These are phyloP conservation scores for Adenanthera pavonina DNA, from an alignment of 306 rosid genomes.

Conservation along the genomic window DNA sequence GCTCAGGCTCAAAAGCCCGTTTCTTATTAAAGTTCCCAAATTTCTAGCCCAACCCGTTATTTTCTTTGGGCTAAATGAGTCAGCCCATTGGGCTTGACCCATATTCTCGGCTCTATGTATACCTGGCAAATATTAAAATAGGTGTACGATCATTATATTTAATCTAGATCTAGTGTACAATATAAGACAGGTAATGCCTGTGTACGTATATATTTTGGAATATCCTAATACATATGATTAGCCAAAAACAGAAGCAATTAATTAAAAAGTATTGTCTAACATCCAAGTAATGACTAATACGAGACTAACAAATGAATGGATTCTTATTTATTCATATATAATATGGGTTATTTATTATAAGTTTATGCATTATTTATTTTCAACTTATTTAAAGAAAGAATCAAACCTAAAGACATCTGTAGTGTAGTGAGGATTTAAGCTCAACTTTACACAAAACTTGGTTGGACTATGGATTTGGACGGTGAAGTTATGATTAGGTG, in stretches of 20 bases:
- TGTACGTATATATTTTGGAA: background rate
- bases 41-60: too few species aligned
- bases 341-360: too few species aligned
- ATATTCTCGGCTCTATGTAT: too few species aligned
- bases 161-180: background rate
- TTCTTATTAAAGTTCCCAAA: too few species aligned
- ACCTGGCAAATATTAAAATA: background rate
- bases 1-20: too few species aligned
- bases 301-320: background rate
- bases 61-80: too few species aligned
- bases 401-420: background rate
- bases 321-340: background rate
- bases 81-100: too few species aligned
- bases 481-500: background rate
- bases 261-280: background rate
- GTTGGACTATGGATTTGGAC: background rate
- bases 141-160: background rate
- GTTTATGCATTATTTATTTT: too few species aligned
- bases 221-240: background rate
- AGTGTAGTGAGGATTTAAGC: background rate
- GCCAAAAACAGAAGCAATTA: background rate
- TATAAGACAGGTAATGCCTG: background rate
- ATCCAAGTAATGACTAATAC: background rate
- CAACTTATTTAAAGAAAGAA: too few species aligned
- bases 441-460: background rate